Evolutionary conservation across 352 stramenopile genomes (phyloP), one percentile per base, ranked within the genome.

Genomic region (Phytophthora litchii): DNA sequence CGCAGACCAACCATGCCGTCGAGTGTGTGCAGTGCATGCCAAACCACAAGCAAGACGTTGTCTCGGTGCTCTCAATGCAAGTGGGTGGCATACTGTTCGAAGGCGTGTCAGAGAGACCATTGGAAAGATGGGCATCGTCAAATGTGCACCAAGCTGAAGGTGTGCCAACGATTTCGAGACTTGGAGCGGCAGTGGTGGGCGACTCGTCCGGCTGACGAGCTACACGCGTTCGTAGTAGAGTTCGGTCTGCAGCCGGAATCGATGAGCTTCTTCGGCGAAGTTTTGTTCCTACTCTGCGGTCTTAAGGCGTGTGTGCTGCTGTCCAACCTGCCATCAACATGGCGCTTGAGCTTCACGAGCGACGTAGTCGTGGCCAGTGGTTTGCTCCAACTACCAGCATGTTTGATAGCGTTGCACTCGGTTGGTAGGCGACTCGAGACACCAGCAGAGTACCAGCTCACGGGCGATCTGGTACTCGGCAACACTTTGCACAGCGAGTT

Each of bases 221-320:
- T 80, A 31, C 51, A 54, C 12, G 54, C 14, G 20, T 54, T 72
- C 9, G 54, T 75, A 20, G 29, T 43, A 13, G 25, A 65, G 35
- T 54, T 62, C 29, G 73, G 73, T 9, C 56, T 89, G 16, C 56
- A 80, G 4, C 70, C 77, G 1, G 27, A 77, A 3, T 75, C 81
- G 8, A 87, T 89, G 79, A 38, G 51, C 11, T 92, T 91, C 65
- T 91, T 78, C 60, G 84, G 84, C 4, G 84, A 93, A 67, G 74
- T 91, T 50, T 61, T 89, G 14, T 93, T 93, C 52, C 43, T 86
- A 4, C 64, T 88, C 8, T 45, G 48, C 8, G 80, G 80, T 9
- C 61, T 91, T 40, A 93, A 93, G 62, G 47, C 72, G 11, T 81
- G 78, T 37, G 64, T 89, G 41, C 14, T 93, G 34, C 67, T 93